Base-by-base conservation (phyloP, 805 yeast species). In the Hanseniaspora thailandica region DNA sequence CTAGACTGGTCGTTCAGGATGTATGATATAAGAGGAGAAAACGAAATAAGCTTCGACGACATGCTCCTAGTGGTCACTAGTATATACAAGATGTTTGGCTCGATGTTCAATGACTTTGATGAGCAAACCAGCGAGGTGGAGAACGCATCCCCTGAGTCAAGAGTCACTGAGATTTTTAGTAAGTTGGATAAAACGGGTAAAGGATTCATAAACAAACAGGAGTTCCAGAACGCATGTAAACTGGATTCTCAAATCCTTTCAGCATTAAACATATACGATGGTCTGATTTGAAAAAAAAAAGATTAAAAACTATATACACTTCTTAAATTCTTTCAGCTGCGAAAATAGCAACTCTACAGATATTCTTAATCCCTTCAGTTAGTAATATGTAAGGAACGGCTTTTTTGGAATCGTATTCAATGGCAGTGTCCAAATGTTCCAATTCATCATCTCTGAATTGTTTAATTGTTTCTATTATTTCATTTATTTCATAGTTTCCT, bases 371-470 rank as follows among this genome's bases (percentile, higher is more conserved):
- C 5, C 82, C 78, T 65, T 90, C 97, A 0, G 97, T 90, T 46
- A 93, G 72, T 33, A 90, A 65, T 75, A 84, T 76, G 68, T 93
- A 93, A 1, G 97, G 97, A 47, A 86, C 84, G 2, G 98, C 98
- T 60, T 81, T 79, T 59, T 88, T 86, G 0, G 97, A 89, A 65
- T 90, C 97, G 62, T 93, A 76, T 59, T 85, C 84, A 20, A 93
- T 78, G 0, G 98, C 98, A 0, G 96, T 90, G 60, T 93, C 87
- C 59, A 93, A 74, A 71, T 93, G 98, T 68, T 90, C 97, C 56
- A 90, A 73, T 67, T 90, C 98, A 49, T 90, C 95, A 64, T 90
- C 97, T 64, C 98, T 76, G 65, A 90, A 93, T 49, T 76, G 72
- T 55, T 80, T 80, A 52, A 93, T 82, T 1, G 78, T 74, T 25